Evolutionary conservation across 1,284 basidiomycete genomes (phyloP), one percentile per base, ranked within the genome.

Genomic region (Puccinia coronata): DNA sequence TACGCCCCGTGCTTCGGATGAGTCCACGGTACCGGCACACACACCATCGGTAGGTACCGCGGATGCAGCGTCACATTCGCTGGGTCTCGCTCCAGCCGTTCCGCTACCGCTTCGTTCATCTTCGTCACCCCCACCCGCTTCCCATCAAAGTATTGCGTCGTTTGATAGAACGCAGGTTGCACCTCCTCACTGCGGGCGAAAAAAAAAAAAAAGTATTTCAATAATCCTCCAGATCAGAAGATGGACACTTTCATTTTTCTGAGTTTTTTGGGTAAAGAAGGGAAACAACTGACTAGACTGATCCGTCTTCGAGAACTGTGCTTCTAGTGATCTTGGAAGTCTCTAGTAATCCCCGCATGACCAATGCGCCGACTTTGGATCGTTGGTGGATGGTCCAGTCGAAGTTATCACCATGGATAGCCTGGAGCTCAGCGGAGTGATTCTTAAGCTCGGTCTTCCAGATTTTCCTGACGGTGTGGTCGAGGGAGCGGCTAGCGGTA

Each of bases 11-110:
- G 88, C 82, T 93, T 90, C 84, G 91, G 90, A 80, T 88, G 89
- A 0, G 92, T 86, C 96, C 96, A 99, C 0, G 93, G 93, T 83
- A 92, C 92, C 0, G 97, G 96, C 82, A 91, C 92, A 31, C 97
- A 91, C 1, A 99, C 89, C 96, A 99, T 99, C 11, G 96, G 96
- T 65, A 99, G 89, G 86, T 97, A 94, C 11, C 96, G 92, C 20
- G 96, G 95, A 86, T 96, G 94, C 14, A 98, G 88, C 0, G 93
- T 91, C 75, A 92, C 90, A n/a, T 89, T 87, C 6, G 96, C 85
- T 51, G 88, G 89, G 83, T 98, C 96, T 82, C 90, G 91, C 11
- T 93, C 91, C 82, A 99, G 88, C 1, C 92, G 90, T 28, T 92
- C 90, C 0, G 91, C 89, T 14, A 99, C 92, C 1, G 89, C 90